Evolutionary conservation across 306 rosid genomes (phyloP).

Genomic region (Vigna reflexopilosa): DNA sequence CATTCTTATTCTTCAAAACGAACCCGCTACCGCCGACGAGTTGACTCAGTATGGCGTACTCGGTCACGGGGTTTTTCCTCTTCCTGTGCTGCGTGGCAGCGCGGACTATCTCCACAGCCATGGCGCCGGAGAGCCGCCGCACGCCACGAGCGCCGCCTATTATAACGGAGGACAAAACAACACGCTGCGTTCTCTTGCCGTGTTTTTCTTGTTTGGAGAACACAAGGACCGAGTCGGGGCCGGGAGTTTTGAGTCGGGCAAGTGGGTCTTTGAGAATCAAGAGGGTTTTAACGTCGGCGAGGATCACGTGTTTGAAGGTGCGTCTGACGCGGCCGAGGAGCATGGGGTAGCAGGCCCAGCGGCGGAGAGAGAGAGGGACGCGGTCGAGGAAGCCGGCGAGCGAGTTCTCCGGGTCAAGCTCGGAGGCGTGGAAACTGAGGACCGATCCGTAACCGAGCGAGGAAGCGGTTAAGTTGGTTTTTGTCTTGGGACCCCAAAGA

Average conservation of each 20-base stretch:
- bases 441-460: constrained; percentile 77
- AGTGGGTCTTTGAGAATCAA: constrained; percentile 67
- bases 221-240: constrained; percentile 63
- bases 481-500: constrained; percentile 63
- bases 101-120: constrained; percentile 67
- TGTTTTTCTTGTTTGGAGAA: constrained; percentile 47
- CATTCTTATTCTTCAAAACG: constrained; percentile 43
- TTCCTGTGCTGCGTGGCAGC: constrained; percentile 59
- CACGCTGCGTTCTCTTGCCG: constrained; percentile 40
- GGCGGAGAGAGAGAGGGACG: constrained; percentile 64
- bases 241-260: constrained; percentile 57
- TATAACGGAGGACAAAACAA: constrained; percentile 57
- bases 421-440: constrained; percentile 73
- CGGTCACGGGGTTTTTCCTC: constrained; percentile 62
- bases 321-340: constrained; percentile 79
- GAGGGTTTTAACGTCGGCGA: constrained; percentile 59
- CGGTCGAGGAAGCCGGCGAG: constrained; percentile 77
- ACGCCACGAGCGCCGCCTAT: constrained; percentile 87
- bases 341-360: constrained; percentile 97
- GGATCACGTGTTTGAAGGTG: constrained; percentile 71
- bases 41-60: constrained; percentile 66
- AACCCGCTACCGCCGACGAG: constrained; percentile 58
- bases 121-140: constrained; percentile 63
- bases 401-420: constrained; percentile 92
- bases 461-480: constrained; percentile 25